Percentiles rank a stretch among this genome's conserved stretches.
Evolutionary conservation across 805 yeast genomes (phyloP).

Genomic region (Millerago galiae): DNA sequence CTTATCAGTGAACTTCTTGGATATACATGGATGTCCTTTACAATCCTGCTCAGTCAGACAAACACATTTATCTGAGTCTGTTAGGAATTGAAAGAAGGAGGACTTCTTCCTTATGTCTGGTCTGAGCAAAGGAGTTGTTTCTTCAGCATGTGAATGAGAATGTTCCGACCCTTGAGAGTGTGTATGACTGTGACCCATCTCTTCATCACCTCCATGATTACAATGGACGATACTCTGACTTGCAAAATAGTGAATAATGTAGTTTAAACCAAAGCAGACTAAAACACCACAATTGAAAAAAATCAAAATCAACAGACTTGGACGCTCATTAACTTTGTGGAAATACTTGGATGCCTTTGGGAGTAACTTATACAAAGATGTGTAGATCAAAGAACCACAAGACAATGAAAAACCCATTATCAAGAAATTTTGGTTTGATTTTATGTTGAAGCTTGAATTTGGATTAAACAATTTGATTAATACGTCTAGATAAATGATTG

Average conservation of each 20-base stretch:
- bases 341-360: conserved; percentile 59
- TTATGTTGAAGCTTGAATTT: conserved; percentile 41
- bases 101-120: neutral
- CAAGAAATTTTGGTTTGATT: conserved; percentile 56
- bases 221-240: conserved; percentile 84
- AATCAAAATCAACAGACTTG: conserved; percentile 31
- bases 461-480: conserved; percentile 42
- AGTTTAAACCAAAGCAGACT: conserved; percentile 55
- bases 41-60: conserved; percentile 20
- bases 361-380: conserved; percentile 70
- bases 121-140: neutral
- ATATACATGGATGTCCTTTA: conserved; percentile 16
- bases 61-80: conserved; percentile 6
- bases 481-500: conserved; percentile 55
- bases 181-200: conserved; percentile 8
- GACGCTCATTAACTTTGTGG: neutral
- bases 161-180: neutral
- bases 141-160: conserved; percentile 11
- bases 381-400: conserved; percentile 76
- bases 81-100: neutral
- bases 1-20: conserved; percentile 13
- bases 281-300: conserved; percentile 54
- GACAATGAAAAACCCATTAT: conserved; percentile 71
- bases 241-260: conserved; percentile 63
- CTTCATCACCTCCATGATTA: conserved; percentile 47